These are phyloP conservation scores for Kluyveromyces dobzhanskii DNA, from an alignment of 805 yeast genomes.

Conservation along the genomic window DNA sequence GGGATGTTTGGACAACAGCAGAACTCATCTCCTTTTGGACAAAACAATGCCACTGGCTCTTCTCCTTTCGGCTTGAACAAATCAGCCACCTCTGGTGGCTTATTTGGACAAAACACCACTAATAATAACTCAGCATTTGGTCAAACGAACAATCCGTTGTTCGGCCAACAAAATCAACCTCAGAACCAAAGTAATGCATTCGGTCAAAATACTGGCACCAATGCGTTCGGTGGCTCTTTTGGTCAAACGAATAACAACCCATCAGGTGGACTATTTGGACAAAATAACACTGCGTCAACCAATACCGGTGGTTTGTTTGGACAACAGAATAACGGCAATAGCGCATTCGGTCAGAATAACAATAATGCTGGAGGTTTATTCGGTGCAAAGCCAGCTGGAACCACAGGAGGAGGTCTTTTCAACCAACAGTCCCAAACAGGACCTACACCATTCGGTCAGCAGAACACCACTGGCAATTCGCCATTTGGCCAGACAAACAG, in stretches of 20 bases:
- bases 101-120: conserved; percentile 25
- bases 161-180: conserved; percentile 12
- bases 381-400: conserved; percentile 24
- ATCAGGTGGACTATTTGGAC: conserved; percentile 28
- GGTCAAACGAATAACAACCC: conserved; percentile 7
- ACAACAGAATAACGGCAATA: conserved; percentile 11
- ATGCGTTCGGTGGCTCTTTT: conserved; percentile 21
- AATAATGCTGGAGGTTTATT: conserved; percentile 24
- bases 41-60: conserved; percentile 18
- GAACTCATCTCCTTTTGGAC: conserved; percentile 13
- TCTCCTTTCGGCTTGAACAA: conserved; percentile 36
- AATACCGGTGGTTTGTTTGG: conserved; percentile 35
- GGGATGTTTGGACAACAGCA: conserved; percentile 9
- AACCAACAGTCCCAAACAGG: conserved; percentile 19
- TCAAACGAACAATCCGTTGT: conserved; percentile 30
- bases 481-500: conserved; percentile 30
- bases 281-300: conserved; percentile 18
- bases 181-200: conserved; percentile 14
- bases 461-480: conserved; percentile 24
- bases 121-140: conserved; percentile 16
- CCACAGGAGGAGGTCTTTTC: conserved; percentile 25
- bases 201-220: conserved; percentile 11
- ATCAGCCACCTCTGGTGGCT: conserved; percentile 24
- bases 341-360: conserved; percentile 7
- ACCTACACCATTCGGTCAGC: conserved; percentile 31